Base-by-base conservation (phyloP, 2,329 filamentous ascomycete genomes). In the Stenocarpella maydis region DNA sequence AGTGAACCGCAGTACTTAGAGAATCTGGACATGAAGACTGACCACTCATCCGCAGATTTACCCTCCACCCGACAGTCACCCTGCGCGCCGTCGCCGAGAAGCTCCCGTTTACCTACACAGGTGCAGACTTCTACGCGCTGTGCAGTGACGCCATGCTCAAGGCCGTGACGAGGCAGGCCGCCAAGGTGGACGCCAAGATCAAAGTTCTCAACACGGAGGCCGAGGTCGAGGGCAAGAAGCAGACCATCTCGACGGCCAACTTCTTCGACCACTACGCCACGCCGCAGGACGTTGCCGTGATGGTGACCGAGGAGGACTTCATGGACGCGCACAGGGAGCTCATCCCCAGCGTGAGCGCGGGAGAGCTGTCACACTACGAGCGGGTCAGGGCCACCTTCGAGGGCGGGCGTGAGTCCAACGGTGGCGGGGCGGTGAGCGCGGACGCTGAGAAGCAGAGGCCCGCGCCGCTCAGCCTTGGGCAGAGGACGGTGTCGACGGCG, bases 131-230 rank as follows among this genome's bases (percentile, higher is more conserved):
- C 77, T 99, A 99, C 80, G 96, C 96, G 0, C 87, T 99, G 24
- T 98, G 95, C 83, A 97, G 94, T 52, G 96, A 99, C 79, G 94
- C 96, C 64, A 99, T 99, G 96, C 91, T 99, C 74, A 98, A 99
- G 80, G 96, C 96, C 24, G 95, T 99, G 69, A 99, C 96, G 3
- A 90, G 96, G 6, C 93, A 97, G 77, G 94, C 96, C 2, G 87
- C 89, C 1, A 85, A 88, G 2, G 95, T 98, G 2, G 96, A 99
- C 78, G 85, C 88, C 63, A 96, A 96, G 79, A 92, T 99, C 73
- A 87, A 87, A 26, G 84, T 86, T 5, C 84, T 97, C 78, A 93
- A 93, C 75, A 76, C 74, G 7, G 71, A 47, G n/a, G 67, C 67
- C 14, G 47, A 37, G 54, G 74, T 45, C 76, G 73, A 71, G 75